phyloP scores from a whole-genome alignment of 306 rosid species.

The Myrica gale region DNA sequence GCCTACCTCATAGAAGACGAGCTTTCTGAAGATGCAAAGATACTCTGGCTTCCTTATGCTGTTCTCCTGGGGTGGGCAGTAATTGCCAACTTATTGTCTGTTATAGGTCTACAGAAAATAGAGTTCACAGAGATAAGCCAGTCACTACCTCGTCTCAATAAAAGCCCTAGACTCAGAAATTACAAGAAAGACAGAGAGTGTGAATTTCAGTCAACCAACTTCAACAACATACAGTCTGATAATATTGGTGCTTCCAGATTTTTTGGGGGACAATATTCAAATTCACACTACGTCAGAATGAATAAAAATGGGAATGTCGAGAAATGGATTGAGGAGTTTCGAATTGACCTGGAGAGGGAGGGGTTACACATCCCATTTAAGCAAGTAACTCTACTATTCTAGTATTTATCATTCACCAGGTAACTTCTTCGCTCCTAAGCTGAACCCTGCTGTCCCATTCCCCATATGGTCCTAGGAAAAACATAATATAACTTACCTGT shows the following conservation, averaged over 20 bases:
- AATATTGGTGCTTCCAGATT: background rate
- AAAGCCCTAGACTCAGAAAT: background rate
- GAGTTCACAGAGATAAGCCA: background rate
- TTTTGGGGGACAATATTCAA: background rate
- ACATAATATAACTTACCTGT: background rate
- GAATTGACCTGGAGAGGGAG: background rate
- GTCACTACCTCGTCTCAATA: background rate
- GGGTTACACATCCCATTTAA: slow-evolving; percentile 2
- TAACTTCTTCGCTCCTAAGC: background rate
- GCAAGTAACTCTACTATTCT: slow-evolving; percentile 6
- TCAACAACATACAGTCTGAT: background rate
- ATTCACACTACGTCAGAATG: background rate
- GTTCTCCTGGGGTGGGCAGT: background rate
- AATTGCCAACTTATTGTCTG: background rate
- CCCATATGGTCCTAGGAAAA: background rate
- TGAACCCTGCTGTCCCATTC: background rate
- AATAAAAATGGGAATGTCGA: background rate
- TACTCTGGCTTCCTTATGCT: slow-evolving; percentile 5
- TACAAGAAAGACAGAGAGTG: background rate
- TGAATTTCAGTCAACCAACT: background rate
- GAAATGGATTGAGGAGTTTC: slow-evolving; percentile 4
- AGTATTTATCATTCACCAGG: slow-evolving; percentile 12
- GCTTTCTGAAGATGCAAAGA: slow-evolving; percentile 5
- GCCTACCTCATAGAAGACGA: slow-evolving; percentile 10
- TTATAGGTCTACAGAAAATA: slow-evolving; percentile 1